These are phyloP conservation scores for Vickermania spadyakhi DNA, from an alignment of 208 protist genomes.

Conservation along the genomic window DNA sequence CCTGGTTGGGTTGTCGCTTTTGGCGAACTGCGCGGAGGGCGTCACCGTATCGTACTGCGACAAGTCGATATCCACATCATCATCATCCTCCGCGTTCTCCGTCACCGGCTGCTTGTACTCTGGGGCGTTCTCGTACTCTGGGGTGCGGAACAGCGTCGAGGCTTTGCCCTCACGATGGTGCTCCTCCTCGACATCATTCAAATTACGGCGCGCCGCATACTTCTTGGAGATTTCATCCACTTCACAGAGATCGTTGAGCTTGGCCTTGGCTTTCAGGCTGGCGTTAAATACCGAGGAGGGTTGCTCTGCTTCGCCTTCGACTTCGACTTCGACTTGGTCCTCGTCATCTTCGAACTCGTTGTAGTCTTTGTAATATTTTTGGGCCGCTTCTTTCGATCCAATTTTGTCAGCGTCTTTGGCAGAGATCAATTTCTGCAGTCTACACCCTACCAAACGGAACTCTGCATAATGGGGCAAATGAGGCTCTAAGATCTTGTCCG, in stretches of 20 bases:
- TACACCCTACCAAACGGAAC: slow-evolving; percentile 65
- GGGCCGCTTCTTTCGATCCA: not conserved
- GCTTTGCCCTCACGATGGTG: not conserved
- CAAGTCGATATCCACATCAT: not conserved
- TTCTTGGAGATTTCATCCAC: slow-evolving; percentile 1
- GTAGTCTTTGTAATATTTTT: slow-evolving; percentile 3
- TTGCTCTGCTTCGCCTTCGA: not conserved
- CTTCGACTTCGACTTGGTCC: not conserved
- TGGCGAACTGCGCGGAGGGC: not conserved
- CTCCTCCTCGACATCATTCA: not conserved
- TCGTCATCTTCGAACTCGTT: slow-evolving; percentile 2
- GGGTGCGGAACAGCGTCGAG: not conserved
- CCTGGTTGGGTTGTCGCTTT: no score
- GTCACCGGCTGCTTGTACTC: not conserved
- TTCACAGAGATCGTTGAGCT: not conserved
- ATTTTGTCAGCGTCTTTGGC: not conserved
- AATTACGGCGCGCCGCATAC: not conserved
- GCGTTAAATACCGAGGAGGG: not conserved
- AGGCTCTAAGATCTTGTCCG: slow-evolving; percentile 45
- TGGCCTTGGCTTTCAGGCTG: not conserved
- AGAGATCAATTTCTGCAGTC: slow-evolving; percentile 45
- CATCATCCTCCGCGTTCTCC: not conserved
- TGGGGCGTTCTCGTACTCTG: not conserved
- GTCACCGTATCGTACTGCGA: not conserved
- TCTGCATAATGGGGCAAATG: slow-evolving; percentile 50